Evolutionary conservation across 129 eudicot genomes (phyloP).

Genomic region (Tagetes erecta): DNA sequence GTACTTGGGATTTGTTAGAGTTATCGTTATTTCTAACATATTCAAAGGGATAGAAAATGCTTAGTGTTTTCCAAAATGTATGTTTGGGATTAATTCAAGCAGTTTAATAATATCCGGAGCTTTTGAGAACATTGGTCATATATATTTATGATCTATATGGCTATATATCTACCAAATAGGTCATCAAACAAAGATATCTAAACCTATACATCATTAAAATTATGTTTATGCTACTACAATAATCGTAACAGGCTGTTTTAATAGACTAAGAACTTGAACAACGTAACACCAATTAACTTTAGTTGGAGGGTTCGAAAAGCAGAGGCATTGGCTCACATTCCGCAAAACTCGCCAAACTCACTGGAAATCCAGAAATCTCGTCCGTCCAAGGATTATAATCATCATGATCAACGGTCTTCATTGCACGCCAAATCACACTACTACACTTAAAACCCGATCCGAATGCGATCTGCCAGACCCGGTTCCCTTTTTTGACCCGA

Average conservation of each 20-base stretch:
- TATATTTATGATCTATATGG: no score
- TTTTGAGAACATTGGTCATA: no score
- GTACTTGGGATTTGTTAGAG: no score
- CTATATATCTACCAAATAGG: no score
- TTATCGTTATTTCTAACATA: no score
- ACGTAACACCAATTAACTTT: not conserved
- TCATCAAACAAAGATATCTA: no score
- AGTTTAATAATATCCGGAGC: no score
- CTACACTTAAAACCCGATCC: slow-evolving; percentile 65
- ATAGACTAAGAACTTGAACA: not conserved
- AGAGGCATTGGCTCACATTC: slow-evolving; percentile 12
- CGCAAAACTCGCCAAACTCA: not conserved
- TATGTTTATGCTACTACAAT: not conserved
- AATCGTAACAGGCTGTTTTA: not conserved
- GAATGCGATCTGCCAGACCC: slow-evolving; percentile 54
- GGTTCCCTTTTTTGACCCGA: slow-evolving; percentile 52
- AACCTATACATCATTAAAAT: no score
- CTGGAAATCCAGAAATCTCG: slow-evolving; percentile 48
- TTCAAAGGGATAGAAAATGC: no score
- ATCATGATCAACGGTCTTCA: slow-evolving; percentile 38
- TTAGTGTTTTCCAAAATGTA: no score
- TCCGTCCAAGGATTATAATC: slow-evolving; percentile 52
- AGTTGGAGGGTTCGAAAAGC: slow-evolving; percentile 25
- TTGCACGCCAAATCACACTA: slow-evolving; percentile 55
- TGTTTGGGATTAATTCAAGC: no score